phyloP scores from a whole-genome alignment of 2,329 filamentous ascomycete species.

The Graphiopsis chlorocephala region DNA sequence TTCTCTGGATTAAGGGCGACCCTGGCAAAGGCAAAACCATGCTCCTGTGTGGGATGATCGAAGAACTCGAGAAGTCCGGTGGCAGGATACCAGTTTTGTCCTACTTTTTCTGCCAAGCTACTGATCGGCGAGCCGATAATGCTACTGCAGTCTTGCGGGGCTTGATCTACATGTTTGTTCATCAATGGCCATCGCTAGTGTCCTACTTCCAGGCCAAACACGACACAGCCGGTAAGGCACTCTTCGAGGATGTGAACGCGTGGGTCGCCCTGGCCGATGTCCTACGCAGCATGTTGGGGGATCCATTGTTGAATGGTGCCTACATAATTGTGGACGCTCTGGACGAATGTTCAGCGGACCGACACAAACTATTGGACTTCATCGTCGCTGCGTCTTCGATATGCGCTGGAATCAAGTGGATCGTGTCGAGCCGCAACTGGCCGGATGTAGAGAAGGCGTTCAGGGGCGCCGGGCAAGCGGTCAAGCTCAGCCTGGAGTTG shows the following conservation, averaged over 20 bases:
- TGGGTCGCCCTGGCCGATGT: slow-evolving; percentile 40
- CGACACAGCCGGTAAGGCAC: slow-evolving; percentile 31
- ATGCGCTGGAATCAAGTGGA: slow-evolving; percentile 38
- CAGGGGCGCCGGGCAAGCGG: slow-evolving; percentile 7
- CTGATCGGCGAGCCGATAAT: slow-evolving; percentile 31
- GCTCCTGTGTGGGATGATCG: slow-evolving; percentile 36
- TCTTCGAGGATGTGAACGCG: slow-evolving; percentile 43
- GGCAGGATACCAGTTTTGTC: slow-evolving; percentile 1
- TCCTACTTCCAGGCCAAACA: slow-evolving; percentile 38
- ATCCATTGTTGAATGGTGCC: slow-evolving; percentile 28
- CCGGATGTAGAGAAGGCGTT: slow-evolving; percentile 38
- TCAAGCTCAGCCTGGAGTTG: slow-evolving; percentile 27
- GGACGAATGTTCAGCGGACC: slow-evolving; percentile 42
- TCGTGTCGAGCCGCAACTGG: slow-evolving; percentile 47
- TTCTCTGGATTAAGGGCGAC: slow-evolving; percentile 45
- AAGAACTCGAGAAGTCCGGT: slow-evolving; percentile 27
- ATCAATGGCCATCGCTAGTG: slow-evolving; percentile 34
- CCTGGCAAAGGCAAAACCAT: slow-evolving; percentile 46
- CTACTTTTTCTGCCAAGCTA: slow-evolving; percentile 43
- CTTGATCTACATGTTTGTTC: slow-evolving; percentile 42
- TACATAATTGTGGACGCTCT: slow-evolving; percentile 48
- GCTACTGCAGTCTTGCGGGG: slow-evolving; percentile 43
- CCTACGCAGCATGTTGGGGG: slow-evolving; percentile 40
- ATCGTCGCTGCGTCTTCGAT: slow-evolving; percentile 24
- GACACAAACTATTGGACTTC: slow-evolving; percentile 36